phyloP scores from a whole-genome alignment of 129 eudicot species.

The Cynara cardunculus region DNA sequence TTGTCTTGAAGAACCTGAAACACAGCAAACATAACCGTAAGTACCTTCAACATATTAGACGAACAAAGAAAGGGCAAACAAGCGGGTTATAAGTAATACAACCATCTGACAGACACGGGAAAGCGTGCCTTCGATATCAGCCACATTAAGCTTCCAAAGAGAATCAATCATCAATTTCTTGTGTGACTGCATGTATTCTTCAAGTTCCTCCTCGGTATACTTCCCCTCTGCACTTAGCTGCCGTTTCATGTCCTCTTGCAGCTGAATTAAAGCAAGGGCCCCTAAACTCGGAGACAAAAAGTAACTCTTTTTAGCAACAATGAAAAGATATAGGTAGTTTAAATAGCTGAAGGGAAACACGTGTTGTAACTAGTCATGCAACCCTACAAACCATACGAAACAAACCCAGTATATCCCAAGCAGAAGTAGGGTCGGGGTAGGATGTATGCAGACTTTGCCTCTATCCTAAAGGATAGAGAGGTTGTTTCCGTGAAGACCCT shows the following conservation, averaged over 20 bases:
- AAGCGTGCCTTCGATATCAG: conserved; percentile 87
- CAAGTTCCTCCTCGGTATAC: conserved; percentile 78
- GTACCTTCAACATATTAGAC: neutral
- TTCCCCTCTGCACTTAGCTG: conserved; percentile 86
- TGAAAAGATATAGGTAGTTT: neutral
- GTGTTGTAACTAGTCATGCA: neutral
- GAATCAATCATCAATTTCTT: conserved; percentile 94
- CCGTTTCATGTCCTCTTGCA: conserved; percentile 91
- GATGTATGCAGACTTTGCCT: no score
- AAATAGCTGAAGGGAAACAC: neutral
- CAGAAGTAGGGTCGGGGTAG: no score
- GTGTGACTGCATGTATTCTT: conserved; percentile 86
- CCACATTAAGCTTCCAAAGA: conserved; percentile 95
- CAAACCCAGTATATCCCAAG: no score
- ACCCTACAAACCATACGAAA: no score
- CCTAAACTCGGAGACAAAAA: conserved; percentile 42
- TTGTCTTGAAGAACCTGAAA: conserved; percentile 84
- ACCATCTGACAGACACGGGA: conserved; percentile 94
- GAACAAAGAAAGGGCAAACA: neutral
- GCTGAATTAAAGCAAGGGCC: conserved; percentile 92
- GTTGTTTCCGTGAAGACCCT: no score
- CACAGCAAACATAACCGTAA: neutral
- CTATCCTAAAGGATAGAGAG: no score
- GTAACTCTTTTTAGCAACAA: neutral
- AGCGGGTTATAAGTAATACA: conserved; percentile 5